Percentiles rank a stretch among this genome's conserved stretches.
Conservation (phyloP, 108 stramenopile genomes). For the Nitzschia inconspicua region DNA sequence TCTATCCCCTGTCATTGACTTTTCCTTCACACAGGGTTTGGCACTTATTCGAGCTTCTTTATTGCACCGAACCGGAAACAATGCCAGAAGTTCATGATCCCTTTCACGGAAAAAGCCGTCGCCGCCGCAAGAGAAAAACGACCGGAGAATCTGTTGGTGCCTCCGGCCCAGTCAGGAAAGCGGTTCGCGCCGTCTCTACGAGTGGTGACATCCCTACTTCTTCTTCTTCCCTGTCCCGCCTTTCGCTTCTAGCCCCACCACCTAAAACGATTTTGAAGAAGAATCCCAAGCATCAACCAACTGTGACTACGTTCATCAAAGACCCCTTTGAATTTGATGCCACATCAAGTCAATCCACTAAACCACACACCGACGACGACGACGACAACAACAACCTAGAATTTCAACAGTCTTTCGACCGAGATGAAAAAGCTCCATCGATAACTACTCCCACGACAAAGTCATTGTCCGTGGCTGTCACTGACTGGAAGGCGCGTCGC, state of each 20-base stretch:
- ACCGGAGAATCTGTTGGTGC: background rate
- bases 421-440: background rate
- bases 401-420: background rate
- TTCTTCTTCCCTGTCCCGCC: too few species aligned
- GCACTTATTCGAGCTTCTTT: too few species aligned
- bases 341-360: background rate
- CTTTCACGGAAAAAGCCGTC: slow-evolving; percentile 1
- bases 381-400: background rate
- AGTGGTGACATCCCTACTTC: background rate
- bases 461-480: background rate
- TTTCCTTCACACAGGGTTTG: too few species aligned
- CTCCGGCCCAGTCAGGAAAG: too few species aligned
- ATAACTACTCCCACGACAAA: background rate
- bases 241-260: too few species aligned
- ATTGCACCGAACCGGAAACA: background rate
- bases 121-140: slow-evolving; percentile 1
- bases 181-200: too few species aligned
- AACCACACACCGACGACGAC: background rate
- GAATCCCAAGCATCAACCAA: background rate
- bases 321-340: background rate
- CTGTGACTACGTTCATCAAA: background rate
- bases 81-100: slow-evolving; percentile 12
- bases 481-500: background rate
- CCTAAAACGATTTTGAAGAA: background rate
- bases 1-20: too few species aligned